A percentile compares a stretch with the other conserved stretches of the same genome.
Evolutionary conservation across 2,329 filamentous ascomycete species (phyloP).

Genomic region (Trichoderma atroviride): DNA sequence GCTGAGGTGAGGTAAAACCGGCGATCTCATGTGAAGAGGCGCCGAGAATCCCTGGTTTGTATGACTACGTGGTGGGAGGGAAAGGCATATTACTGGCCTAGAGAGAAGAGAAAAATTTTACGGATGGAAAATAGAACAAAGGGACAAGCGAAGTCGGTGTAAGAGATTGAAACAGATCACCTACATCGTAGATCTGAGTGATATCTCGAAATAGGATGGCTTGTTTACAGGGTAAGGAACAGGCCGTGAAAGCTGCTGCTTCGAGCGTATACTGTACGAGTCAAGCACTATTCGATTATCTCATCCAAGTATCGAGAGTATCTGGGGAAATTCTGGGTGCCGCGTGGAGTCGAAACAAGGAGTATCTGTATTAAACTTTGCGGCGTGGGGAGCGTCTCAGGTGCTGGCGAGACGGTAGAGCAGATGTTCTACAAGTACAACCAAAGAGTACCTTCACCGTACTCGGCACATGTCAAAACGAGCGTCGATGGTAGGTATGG

Average conservation of each 20-base stretch:
- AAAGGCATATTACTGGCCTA: not conserved
- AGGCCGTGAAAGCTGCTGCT: not conserved
- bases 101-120: not conserved
- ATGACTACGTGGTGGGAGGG: conserved; percentile 2
- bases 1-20: not conserved
- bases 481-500: not conserved
- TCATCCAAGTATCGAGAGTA: not conserved
- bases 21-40: conserved; percentile 3
- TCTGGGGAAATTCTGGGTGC: not conserved
- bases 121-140: not conserved
- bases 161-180: conserved; percentile 9
- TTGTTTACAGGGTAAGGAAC: not conserved
- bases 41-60: conserved; percentile 4
- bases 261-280: too few relatives aligned
- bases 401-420: not conserved
- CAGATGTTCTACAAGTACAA: not conserved
- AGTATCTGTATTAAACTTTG: not conserved
- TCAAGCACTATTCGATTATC: not conserved
- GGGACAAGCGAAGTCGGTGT: not conserved
- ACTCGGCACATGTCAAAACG: conserved; percentile 7
- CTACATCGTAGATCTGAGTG: conserved; percentile 2
- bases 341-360: not conserved
- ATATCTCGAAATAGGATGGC: conserved; percentile 3
- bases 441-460: not conserved
- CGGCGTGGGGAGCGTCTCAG: not conserved